These are phyloP conservation scores for Cladosporium oxysporum DNA, from an alignment of 2,329 filamentous ascomycete genomes.

Conservation along the genomic window DNA sequence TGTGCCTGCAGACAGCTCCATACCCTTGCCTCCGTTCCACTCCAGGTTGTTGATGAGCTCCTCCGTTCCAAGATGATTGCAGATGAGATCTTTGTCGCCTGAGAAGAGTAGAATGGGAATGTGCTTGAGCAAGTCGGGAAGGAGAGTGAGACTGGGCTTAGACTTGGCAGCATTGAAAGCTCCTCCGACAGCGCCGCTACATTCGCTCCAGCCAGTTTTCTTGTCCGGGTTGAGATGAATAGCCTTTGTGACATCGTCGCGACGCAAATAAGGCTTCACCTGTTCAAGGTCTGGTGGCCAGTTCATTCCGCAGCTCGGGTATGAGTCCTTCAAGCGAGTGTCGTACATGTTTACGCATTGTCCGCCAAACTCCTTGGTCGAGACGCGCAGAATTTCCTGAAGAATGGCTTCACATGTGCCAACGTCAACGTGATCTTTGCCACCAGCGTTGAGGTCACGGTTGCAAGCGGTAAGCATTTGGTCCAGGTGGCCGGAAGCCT, in stretches of 20 bases:
- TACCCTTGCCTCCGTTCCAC: conserved; percentile 90
- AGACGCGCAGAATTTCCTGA: conserved; percentile 67
- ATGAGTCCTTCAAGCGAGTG: conserved; percentile 77
- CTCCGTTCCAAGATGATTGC: conserved; percentile 95
- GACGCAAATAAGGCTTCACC: conserved; percentile 82
- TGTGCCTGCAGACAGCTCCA: conserved; percentile 81
- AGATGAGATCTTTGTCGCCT: conserved; percentile 90
- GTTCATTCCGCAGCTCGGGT: conserved; percentile 90
- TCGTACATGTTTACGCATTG: conserved; percentile 97
- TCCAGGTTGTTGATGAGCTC: conserved; percentile 84
- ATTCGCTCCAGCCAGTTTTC: conserved; percentile 87
- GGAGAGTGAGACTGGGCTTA: conserved; percentile 68
- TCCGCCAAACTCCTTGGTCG: conserved; percentile 50
- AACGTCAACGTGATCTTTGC: conserved; percentile 66
- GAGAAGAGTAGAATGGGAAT: conserved; percentile 86
- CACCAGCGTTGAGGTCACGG: conserved; percentile 54
- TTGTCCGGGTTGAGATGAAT: conserved; percentile 82
- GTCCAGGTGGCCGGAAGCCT: conserved; percentile 62
- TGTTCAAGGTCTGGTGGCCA: conserved; percentile 86
- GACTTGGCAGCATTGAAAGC: conserved; percentile 73
- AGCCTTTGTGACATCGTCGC: conserved; percentile 73
- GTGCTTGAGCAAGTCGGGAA: conserved; percentile 76
- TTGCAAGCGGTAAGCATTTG: conserved; percentile 8
- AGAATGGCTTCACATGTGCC: conserved; percentile 75
- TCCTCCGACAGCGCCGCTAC: conserved; percentile 73